These are phyloP conservation scores for Quercus aquifolioides DNA, from an alignment of 306 rosid genomes.

Conservation along the genomic window DNA sequence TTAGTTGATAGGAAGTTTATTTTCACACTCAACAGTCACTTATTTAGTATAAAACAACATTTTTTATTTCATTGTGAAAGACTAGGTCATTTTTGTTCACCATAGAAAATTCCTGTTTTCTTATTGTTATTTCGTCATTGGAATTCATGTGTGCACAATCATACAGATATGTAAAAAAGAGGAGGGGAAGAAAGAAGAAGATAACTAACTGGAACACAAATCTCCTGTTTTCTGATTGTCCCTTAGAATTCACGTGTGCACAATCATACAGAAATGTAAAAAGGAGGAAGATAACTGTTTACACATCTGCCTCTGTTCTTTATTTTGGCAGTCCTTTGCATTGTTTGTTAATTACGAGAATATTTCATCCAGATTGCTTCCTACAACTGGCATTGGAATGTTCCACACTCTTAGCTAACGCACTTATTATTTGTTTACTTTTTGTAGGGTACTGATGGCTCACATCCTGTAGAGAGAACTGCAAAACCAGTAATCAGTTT, in stretches of 20 bases:
- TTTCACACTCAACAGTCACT: background rate
- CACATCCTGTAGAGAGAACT: constrained; percentile 15
- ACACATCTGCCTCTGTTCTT: background rate
- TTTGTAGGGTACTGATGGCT: constrained; percentile 35
- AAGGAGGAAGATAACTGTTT: background rate
- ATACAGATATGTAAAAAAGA: background rate
- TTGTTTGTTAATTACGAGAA: background rate
- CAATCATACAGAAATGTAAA: background rate
- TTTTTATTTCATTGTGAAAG: background rate
- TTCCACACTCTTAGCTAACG: background rate
- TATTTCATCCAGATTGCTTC: background rate
- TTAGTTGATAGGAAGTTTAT: background rate
- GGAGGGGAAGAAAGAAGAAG: background rate
- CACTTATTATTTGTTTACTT: constrained; percentile 15
- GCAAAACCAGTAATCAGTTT: constrained; percentile 34
- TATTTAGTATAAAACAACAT: background rate
- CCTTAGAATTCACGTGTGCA: background rate
- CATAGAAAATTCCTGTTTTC: no score
- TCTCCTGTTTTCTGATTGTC: no score
- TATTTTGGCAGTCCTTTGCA: background rate
- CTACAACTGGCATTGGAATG: background rate
- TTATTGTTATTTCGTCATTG: no score
- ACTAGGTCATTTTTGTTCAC: background rate
- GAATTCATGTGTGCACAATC: background rate
- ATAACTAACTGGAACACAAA: background rate